Evolutionary conservation across 2,329 filamentous ascomycete species (phyloP), one percentile per base, ranked within the genome.

Genomic region (Aspergillus sp.): DNA sequence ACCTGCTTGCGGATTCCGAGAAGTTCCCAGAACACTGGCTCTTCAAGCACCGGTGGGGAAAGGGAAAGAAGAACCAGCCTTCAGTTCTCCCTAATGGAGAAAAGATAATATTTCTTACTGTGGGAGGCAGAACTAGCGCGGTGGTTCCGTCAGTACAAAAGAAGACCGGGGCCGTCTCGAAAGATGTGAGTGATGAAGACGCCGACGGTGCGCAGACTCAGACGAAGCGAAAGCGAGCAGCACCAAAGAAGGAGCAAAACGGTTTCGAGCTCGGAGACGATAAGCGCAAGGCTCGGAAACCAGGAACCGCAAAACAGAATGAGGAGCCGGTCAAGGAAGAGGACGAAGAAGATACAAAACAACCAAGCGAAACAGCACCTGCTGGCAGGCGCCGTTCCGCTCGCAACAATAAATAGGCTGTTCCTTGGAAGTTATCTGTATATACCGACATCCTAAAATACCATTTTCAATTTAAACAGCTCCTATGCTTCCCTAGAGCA

Each of bases 111-210:
- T 93, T 91, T 60, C 69, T 97, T 42, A 96, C 85, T 0, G 91
- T 97, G 0, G 91, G 91, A 0, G 90, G 91, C 2, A 76, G 93
- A 41, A 97, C 93, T 3, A 95, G 88, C 60, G 94, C 90, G 42
- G 85, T 91, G 44, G 88, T 94, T 0, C 89, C 89, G 0, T 81
- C 76, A 8, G 71, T 93, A 29, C 93, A 97, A 71, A 94, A 89
- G 73, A 95, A 94, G 73, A 82, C 78, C 2, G 79, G 75, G 1
- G 70, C 74, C 30, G 77, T 81, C 10, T 73, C 77, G 12, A 78
- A 74, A 4, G 78, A 79, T 49, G 61, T 73, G n/a, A 57, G 49
- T 41, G 67, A 58, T 3, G 59, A 63, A 29, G 53, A 61, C 39
- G 48, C 48, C 26, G 52, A 55, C 42, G 53, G 48, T 8, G 52